Evolutionary conservation across 306 rosid genomes (phyloP).

Genomic region (Lathyrus tuberosus): DNA sequence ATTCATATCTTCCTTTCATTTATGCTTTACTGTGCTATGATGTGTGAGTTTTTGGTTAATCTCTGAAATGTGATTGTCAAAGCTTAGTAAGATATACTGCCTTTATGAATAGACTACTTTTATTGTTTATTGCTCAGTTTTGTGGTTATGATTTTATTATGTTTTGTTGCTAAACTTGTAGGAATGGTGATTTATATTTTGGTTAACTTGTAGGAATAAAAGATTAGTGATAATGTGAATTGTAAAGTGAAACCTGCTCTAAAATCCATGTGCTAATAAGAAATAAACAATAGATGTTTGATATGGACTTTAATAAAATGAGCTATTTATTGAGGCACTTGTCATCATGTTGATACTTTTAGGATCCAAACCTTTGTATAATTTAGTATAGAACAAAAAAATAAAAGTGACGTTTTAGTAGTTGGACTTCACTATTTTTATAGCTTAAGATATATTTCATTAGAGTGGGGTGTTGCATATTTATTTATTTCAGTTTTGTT

Average conservation of each 20-base stretch:
- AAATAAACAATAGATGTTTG: neutral
- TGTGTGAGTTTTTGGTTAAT: too few species aligned
- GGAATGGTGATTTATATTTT: too few species aligned
- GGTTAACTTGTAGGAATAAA: too few species aligned
- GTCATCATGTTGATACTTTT: slow-evolving; percentile 5
- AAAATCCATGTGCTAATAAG: neutral
- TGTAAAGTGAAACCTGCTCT: neutral
- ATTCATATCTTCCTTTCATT: too few species aligned
- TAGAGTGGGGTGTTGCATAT: slow-evolving; percentile 7
- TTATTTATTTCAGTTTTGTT: slow-evolving; percentile 13
- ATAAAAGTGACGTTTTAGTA: neutral
- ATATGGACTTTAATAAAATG: neutral
- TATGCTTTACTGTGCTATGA: too few species aligned
- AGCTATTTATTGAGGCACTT: slow-evolving; percentile 16
- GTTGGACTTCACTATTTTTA: neutral
- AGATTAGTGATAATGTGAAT: too few species aligned
- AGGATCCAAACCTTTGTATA: neutral
- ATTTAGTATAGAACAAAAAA: neutral
- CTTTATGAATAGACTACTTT: too few species aligned
- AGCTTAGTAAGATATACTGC: too few species aligned
- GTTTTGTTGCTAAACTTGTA: too few species aligned
- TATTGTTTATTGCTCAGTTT: neutral
- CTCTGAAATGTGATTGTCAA: too few species aligned
- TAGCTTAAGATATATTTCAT: neutral
- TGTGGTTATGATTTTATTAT: too few species aligned